phyloP scores from a whole-genome alignment of 2,329 filamentous ascomycete genomes.

The Tolypocladium paradoxum region DNA sequence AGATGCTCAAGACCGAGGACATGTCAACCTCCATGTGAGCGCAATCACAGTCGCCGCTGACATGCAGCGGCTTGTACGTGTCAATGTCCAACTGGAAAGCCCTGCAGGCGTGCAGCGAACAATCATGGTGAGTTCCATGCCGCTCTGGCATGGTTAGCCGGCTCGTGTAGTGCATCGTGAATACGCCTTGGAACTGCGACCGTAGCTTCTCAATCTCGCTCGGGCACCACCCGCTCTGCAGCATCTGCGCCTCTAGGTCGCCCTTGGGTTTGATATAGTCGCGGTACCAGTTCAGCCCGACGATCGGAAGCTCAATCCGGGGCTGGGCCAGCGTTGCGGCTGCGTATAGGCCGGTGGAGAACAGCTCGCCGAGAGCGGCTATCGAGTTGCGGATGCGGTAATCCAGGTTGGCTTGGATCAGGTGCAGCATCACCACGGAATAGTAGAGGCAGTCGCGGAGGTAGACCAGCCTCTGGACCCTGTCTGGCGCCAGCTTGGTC shows the following conservation, averaged over 20 bases:
- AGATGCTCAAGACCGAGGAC: slow-evolving; percentile 5
- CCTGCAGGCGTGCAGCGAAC: slow-evolving; percentile 13
- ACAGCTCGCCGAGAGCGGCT: slow-evolving; percentile 15
- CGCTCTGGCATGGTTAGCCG: slow-evolving; percentile 7
- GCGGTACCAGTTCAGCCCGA: slow-evolving; percentile 9
- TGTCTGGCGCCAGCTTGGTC: slow-evolving; percentile 2
- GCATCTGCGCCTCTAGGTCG: slow-evolving; percentile 14
- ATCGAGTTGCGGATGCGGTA: slow-evolving; percentile 15
- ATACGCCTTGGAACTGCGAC: slow-evolving; percentile 10
- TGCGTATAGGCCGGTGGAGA: slow-evolving; percentile 6
- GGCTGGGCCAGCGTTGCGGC: slow-evolving; percentile 1
- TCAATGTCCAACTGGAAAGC: slow-evolving; percentile 19
- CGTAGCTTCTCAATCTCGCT: slow-evolving; percentile 19
- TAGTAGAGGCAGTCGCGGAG: slow-evolving; percentile 11
- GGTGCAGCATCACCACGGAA: slow-evolving; percentile 7
- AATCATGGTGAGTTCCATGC: slow-evolving; percentile 12
- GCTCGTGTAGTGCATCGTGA: slow-evolving; percentile 14
- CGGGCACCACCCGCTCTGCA: slow-evolving; percentile 18
- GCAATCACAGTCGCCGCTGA: slow-evolving; percentile 10
- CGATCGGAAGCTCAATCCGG: slow-evolving; percentile 4
- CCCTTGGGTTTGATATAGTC: slow-evolving; percentile 8
- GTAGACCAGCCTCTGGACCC: slow-evolving; percentile 6
- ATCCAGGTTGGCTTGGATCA: slow-evolving; percentile 10
- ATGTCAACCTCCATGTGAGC: slow-evolving; percentile 10
- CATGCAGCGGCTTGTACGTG: slow-evolving; percentile 16